Base-by-base conservation (phyloP, 768 basidiomycete species). In the Neoboletus magnificus region DNA sequence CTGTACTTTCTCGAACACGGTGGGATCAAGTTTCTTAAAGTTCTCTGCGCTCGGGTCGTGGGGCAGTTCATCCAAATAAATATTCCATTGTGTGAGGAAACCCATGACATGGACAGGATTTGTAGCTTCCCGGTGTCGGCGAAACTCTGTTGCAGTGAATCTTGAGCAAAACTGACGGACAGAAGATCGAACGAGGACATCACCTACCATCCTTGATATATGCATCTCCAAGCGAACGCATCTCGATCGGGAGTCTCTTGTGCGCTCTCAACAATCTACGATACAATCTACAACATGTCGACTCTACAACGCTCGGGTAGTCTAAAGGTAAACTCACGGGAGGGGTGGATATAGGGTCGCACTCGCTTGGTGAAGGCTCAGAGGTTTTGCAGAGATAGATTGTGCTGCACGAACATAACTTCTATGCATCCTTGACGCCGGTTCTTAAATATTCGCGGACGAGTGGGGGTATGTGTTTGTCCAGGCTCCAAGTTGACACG, bases 51-150 rank as follows among this genome's bases (percentile, higher is more conserved):
- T 52, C 6, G 73, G 66, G 15, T 77, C 80, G 27, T 64, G 72
- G 13, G 84, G 85, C 33, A 89, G 69, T 56, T 82, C 73, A 62
- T 96, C 92, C 53, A 98, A 79, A 71, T 99, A 98, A 55, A 82
- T 70, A 71, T 96, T 97, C 96, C 96, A 99, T 65, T 98, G 91
- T 4, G 89, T 87, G 10, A 98, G 78, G 67, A 99, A 99, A 3
- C 93, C 94, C 69, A 98, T 96, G 58, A 98, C 84, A 69, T 98
- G 85, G 9, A 87, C 78, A 3, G 93, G 91, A 72, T 98, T 98
- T 22, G 86, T 86, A 12, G 86, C 82, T 23, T 81, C 76, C 62
- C 76, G 83, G 60, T 97, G 95, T 44, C 89, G 77, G 8, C 89
- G 85, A 71, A 97, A 98, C 72, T 99, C 96, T 92, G 57, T 22